Percentiles rank a stretch among this genome's conserved stretches.
Evolutionary conservation across 2,329 filamentous ascomycete species (phyloP).

Genomic region (Sordariomycetes sp.): DNA sequence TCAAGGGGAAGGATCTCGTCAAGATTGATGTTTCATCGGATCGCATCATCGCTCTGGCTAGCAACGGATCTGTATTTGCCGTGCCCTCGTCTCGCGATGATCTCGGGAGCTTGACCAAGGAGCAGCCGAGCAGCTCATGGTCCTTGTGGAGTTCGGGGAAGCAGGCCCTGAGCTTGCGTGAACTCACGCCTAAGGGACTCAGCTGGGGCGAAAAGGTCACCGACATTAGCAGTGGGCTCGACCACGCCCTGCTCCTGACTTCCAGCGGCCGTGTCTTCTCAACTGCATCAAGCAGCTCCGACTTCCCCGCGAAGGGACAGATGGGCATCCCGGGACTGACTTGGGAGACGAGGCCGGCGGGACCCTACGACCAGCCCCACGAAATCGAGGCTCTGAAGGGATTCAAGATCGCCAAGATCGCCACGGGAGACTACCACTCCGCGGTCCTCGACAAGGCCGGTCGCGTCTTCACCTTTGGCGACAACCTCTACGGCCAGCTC

Average conservation of each 20-base stretch:
- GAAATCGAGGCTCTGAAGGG: constrained; percentile 66
- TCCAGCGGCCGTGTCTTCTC: constrained; percentile 80
- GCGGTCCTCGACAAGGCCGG: constrained; percentile 68
- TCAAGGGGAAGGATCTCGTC: constrained; percentile 72
- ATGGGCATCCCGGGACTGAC: constrained; percentile 76
- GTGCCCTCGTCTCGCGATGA: constrained; percentile 68
- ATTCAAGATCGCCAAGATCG: constrained; percentile 64
- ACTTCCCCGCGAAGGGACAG: constrained; percentile 77
- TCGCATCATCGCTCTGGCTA: constrained; percentile 70
- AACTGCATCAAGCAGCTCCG: constrained; percentile 68
- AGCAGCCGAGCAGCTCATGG: constrained; percentile 54
- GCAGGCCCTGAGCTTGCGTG: constrained; percentile 58
- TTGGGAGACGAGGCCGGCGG: constrained; percentile 68
- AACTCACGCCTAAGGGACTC: constrained; percentile 56
- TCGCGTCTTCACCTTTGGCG: constrained; percentile 77
- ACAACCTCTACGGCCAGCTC: constrained; percentile 85
- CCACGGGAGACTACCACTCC: constrained; percentile 81
- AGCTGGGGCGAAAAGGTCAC: constrained; percentile 63
- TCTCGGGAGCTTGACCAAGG: constrained; percentile 55
- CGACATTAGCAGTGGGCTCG: constrained; percentile 67
- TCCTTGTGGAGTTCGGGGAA: constrained; percentile 53
- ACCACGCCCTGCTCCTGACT: constrained; percentile 81
- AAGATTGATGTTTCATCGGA: constrained; percentile 73
- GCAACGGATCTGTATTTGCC: constrained; percentile 73
- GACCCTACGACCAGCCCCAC: constrained; percentile 73